Base-by-base conservation (phyloP, 2,329 filamentous ascomycete genomes). In the Cladosporium oxysporum region DNA sequence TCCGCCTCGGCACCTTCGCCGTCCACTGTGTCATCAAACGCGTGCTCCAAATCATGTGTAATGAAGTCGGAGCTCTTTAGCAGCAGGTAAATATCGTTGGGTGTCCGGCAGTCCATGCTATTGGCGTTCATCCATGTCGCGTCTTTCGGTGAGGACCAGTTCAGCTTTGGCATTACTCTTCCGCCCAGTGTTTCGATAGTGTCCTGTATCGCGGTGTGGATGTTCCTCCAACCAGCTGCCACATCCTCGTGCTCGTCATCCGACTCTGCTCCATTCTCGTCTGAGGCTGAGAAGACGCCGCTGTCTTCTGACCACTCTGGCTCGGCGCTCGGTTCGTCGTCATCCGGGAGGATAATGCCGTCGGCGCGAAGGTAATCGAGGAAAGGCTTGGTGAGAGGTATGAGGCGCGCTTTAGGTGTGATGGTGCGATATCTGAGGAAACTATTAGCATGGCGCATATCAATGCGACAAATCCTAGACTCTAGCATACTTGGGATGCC, bases 141-240 rank as follows among this genome's bases (percentile, higher is more conserved):
- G 76, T 99, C 95, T 78, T 97, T 97, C 4, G 95, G 95, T 4
- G 93, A 90, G 6, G 93, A 97, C 95, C 95, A 99, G 81, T 98
- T 98, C 57, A 99, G 82, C 79, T 99, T 99, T 0, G 95, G 95
- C 1, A 91, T 89, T 10, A 97, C 93, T 67, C 89, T 88, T 66
- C 94, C 94, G 18, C 92, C 93, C 0, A 98, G 85, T 72, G 93
- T 90, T 14, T 83, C 79, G 68, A 99, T 97, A 50, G 87, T 91
- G 28, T 87, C 82, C 76, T 89, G 90, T 77, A 99, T 92, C 65
- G 85, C 79, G 53, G 88, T 82, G 78, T 99, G 95, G 2, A 93
- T 85, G 41, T 91, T 90, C 10, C 88, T 77, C 87, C 87, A 89
- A 58, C 81, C 77, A 33, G 76, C 75, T 1, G 85, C 87, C 79